Base-by-base conservation (phyloP, 192 early-diverging fungal genomes). In the Entomortierella parvispora region DNA sequence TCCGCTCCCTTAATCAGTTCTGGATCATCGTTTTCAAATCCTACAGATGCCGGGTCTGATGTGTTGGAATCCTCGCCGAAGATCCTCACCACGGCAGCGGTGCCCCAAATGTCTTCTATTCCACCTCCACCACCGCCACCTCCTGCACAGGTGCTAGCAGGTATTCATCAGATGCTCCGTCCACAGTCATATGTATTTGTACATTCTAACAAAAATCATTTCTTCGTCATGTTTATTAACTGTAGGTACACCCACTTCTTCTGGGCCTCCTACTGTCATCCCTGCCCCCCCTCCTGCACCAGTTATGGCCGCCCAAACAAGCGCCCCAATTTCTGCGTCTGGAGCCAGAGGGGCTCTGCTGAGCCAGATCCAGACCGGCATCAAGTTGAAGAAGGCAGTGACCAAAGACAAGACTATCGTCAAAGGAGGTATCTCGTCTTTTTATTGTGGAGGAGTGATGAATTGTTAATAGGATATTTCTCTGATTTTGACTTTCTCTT, bases 301-400 rank as follows among this genome's bases (percentile, higher is more conserved):
- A 34, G 12, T 31, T 42, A 25, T 57, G 3, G 57, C 57, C 18
- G 29, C 62, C n/a, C n/a, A n/a, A n/a, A n/a, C n/a, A n/a, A n/a
- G n/a, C 0, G 44, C 66, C 43, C 10, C 65, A 34, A 48, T 61
- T 8, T 50, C 66, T 15, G 14, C 76, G 10, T 60, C 69, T 11
- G 55, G 47, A 31, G 77, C 59, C 20, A 71, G 89, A 46, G 75
- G 71, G 54, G 91, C 91, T 4, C 80, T 94, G 18, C 75, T 94
- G 57, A 77, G 83, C 59, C 91, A 94, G 65, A 94, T 94, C 65
- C 90, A 91, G 67, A 51, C 79, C 54, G 93, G 93, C 8, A 80
- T 72, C 34, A 75, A 58, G 44, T 81, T 94, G 17, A 89, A 85
- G 34, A 87, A 88, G 74, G 55, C 90, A 1, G 69, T 81, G 23